Evolutionary conservation across 140 eudicot species (phyloP), one percentile per base, ranked within the genome.

Genomic region (Stevia rebaudiana): DNA sequence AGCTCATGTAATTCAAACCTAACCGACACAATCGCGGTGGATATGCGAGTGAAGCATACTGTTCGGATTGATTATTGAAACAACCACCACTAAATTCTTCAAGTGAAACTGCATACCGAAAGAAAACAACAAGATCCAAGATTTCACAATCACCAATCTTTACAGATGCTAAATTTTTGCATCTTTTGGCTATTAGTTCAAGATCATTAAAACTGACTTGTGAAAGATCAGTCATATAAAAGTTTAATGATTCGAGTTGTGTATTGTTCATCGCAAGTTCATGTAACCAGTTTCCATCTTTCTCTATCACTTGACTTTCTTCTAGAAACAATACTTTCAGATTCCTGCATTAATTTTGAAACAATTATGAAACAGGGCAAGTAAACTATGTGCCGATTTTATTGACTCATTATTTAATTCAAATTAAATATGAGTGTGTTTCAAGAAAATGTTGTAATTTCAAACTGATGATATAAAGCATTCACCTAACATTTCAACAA

Each of bases 61-160:
- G 76, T 53, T 75, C 96, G 19, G 80, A 50, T 68, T 72, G 82
- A 24, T 74, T 73, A 36, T 67, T 74, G 23, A 71, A 76, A 61
- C 78, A 83, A 71, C 87, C 89, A 9, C 94, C 96, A 54, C 84
- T 84, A 44, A 83, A 82, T 54, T 82, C 87, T 72, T 80, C 82
- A 21, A 86, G 82, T 44, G 76, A 47, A 30, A 69, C 61, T 1
- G 86, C 84, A 36, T 41, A 49, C 0, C 67, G 76, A 25, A 86
- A 77, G 36, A 86, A 81, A 23, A 73, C 79, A 42, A 72, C 81
- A 23, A 86, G 86, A 21, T 77, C 72, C 76, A 69, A 55, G 69
- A 82, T 55, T 23, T 86, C 86, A 62, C 78, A 68, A 51, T 86
- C 94, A 8, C 81, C 81, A 13, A 86, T 73, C 68, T 86, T 86